Conservation (phyloP, 1,139 yeast species). For the Lodderomyces parapsilosis region DNA sequence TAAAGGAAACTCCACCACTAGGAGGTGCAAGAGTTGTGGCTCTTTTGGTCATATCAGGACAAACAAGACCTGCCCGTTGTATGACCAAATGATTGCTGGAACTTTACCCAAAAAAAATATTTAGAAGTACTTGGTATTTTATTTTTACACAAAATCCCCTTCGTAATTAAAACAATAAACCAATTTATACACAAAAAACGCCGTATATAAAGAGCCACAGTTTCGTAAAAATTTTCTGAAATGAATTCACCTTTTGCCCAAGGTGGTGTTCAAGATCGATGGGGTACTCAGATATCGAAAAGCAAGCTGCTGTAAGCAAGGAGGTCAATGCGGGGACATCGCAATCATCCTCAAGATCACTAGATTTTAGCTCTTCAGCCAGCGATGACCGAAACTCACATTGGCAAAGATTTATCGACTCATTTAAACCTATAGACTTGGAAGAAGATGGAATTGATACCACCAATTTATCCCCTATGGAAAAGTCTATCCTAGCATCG, state of each 20-base stretch:
- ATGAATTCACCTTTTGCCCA: not conserved
- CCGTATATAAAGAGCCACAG: not conserved
- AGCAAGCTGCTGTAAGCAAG: not conserved
- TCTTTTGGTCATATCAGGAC: slow-evolving; percentile 94
- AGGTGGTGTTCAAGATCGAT: too few species aligned
- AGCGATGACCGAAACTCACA: not conserved
- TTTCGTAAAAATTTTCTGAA: not conserved
- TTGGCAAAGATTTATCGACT: slow-evolving; percentile 23
- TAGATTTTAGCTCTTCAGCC: not conserved
- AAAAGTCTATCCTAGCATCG: slow-evolving; percentile 37
- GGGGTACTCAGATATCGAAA: not conserved
- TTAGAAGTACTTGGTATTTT: not conserved
- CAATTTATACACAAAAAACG: too few species aligned
- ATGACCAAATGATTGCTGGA: slow-evolving; percentile 31
- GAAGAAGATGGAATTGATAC: slow-evolving; percentile 38
- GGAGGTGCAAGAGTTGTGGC: slow-evolving; percentile 94
- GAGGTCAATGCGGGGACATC: too few species aligned
- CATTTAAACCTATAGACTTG: slow-evolving; percentile 41
- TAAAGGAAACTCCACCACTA: slow-evolving; percentile 73
- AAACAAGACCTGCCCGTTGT: slow-evolving; percentile 88
- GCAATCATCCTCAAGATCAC: not conserved
- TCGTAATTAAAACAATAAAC: too few species aligned
- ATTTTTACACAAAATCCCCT: not conserved
- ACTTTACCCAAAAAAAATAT: slow-evolving; percentile 13
- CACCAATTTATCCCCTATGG: slow-evolving; percentile 25